Base-by-base conservation (phyloP, 2,329 filamentous ascomycete genomes). In the Teratosphaeria viscida region DNA sequence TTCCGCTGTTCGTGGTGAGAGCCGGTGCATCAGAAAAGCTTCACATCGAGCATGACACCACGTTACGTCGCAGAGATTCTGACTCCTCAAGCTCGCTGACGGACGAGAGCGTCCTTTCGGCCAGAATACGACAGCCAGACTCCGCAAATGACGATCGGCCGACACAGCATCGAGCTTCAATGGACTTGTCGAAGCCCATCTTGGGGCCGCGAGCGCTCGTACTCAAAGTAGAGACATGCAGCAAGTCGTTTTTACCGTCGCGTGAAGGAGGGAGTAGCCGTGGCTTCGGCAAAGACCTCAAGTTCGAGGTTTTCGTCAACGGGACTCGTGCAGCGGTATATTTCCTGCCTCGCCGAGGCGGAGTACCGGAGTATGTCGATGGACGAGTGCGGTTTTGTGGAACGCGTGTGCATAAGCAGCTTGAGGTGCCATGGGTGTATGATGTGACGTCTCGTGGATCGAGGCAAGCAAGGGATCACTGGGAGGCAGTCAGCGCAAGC, bases 301-400 rank as follows among this genome's bases (percentile, higher is more conserved):
- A 77, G 64, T 71, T 79, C 52, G 77, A 79, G n/a, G 72, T 80
- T 3, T 76, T 77, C 63, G 69, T 78, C 65, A 80, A 80, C 58
- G 78, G 78, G 43, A 66, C 73, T 34, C 68, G 79, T 7, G 70
- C 71, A 3, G 68, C 64, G n/a, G 47, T 62, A 32, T 58, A 59
- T 34, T 67, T 62, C 43, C 43, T 68, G 54, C 67, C 66, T 58
- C 58, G 34, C 12, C 57, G 60, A 29, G 56, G 57, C 3, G 39
- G 57, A 14, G 55, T 37, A 19, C n/a, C 59, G 23, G 53, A 61
- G 52, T 53, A 59, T 19, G 60, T 35, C 11, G 59, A 64, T n/a
- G 60, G 63, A 26, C 35, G 54, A 26, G 54, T 67, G 27, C 54
- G 62, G 11, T 77, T 78, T 60, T 66, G 72, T 5, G 78, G 78